These are phyloP conservation scores for Carex kokanica DNA, from an alignment of 176 grass and related monocot species.

Conservation along the genomic window DNA sequence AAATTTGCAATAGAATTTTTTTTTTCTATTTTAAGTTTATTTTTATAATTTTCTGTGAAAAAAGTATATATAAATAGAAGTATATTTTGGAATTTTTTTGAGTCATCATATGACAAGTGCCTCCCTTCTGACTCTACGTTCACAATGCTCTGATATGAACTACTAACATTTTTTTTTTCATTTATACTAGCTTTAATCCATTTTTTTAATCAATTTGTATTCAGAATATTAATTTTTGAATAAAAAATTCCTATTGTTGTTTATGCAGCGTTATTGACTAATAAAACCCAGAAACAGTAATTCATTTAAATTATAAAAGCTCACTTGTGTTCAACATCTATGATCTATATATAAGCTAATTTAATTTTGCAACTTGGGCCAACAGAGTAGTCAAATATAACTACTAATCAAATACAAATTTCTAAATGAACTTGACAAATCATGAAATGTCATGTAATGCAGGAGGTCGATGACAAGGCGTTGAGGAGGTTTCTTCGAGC, in stretches of 20 bases:
- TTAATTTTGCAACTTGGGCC: background rate
- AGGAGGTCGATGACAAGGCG: slow-evolving; percentile 56
- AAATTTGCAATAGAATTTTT: too few species aligned
- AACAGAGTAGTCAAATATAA: background rate
- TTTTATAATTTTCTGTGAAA: too few species aligned
- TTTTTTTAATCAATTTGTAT: too few species aligned
- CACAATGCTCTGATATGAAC: too few species aligned
- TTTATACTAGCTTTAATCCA: background rate
- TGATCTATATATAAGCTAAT: background rate
- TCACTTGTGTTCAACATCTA: background rate
- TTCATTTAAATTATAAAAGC: background rate
- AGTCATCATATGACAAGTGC: too few species aligned
- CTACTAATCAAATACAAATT: background rate
- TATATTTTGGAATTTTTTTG: too few species aligned
- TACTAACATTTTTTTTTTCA: too few species aligned
- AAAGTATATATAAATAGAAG: too few species aligned
- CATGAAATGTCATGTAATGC: slow-evolving; percentile 7
- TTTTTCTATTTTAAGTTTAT: too few species aligned
- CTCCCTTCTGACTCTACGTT: too few species aligned
- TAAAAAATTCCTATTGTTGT: background rate
- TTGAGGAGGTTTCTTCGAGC: slow-evolving; percentile 61
- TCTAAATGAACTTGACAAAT: background rate
- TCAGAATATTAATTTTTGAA: background rate
- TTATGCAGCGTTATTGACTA: background rate
- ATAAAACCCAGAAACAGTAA: background rate